Evolutionary conservation across 192 early-diverging fungal species (phyloP).

Genomic region (Neocallimastix lanati): DNA sequence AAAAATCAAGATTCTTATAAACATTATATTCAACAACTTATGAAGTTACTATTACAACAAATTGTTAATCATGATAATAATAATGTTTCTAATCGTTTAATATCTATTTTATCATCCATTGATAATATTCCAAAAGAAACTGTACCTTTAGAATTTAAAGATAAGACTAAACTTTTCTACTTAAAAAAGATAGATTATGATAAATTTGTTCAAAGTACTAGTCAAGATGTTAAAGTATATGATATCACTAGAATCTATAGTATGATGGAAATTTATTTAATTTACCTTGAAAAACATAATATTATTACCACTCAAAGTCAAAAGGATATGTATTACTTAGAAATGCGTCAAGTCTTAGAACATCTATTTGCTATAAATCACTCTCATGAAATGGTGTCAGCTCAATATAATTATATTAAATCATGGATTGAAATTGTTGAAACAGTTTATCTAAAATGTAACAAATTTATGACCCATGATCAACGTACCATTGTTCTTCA

Average conservation of each 20-base stretch:
- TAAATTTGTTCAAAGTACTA: background rate
- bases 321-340: background rate
- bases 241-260: background rate
- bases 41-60: background rate
- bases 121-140: background rate
- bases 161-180: background rate
- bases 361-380: background rate
- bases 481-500: background rate
- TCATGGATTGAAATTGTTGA: background rate
- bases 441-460: background rate
- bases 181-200: background rate
- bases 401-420: background rate
- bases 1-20: background rate
- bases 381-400: background rate
- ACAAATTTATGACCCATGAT: background rate
- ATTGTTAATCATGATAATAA: background rate
- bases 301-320: background rate
- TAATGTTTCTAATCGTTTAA: background rate
- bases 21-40: background rate
- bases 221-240: background rate
- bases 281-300: background rate
- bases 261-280: background rate
- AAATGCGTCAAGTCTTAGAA: background rate
- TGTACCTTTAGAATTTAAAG: background rate
- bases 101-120: background rate